Base-by-base conservation (phyloP, 2,329 filamentous ascomycete species). In the Hypoxylon sp. region DNA sequence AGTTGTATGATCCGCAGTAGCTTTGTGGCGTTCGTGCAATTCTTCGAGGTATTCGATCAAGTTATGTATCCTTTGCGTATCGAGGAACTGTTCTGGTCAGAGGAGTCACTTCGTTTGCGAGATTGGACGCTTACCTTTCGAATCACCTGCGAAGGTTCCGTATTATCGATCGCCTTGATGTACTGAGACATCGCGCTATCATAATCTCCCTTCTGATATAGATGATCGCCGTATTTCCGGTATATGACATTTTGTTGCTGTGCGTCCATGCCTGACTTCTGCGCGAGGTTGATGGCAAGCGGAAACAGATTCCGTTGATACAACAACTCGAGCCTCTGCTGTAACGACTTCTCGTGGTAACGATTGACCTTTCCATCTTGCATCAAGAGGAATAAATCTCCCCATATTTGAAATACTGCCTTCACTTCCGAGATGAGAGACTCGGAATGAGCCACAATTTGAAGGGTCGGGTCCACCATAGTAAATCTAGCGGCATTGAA, bases 131-230 rank as follows among this genome's bases (percentile, higher is more conserved):
- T 54, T 75, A 92, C 91, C 82, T 97, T 97, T 73, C 95, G 88
- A 74, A 98, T 97, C 48, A 98, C 93, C 75, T 97, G 95, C 1
- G 95, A 97, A 5, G 95, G 95, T 74, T 98, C 95, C 0, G 95
- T 98, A 63, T 93, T 96, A 75, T 97, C 94, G 64, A 99, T 97
- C 0, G 96, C 95, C 72, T 93, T 91, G 67, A 99, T 89, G 76
- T 99, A 99, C 78, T 98, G 96, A 73, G 96, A 91, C 96, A 99
- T 99, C n/a, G 96, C 94, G 5, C 92, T 96, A 75, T 99, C 96
- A 75, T 95, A 99, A 75, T 97, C 94, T 3, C 92, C 93, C 74
- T 97, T 97, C 70, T 96, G 93, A 74, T 99, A 98, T 2, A 98
- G 80, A 74, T 95, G 92, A 76, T 99, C 96, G 11, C 95, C 96